Base-by-base conservation (phyloP, 2,329 filamentous ascomycete genomes). In the Fusarium udum region DNA sequence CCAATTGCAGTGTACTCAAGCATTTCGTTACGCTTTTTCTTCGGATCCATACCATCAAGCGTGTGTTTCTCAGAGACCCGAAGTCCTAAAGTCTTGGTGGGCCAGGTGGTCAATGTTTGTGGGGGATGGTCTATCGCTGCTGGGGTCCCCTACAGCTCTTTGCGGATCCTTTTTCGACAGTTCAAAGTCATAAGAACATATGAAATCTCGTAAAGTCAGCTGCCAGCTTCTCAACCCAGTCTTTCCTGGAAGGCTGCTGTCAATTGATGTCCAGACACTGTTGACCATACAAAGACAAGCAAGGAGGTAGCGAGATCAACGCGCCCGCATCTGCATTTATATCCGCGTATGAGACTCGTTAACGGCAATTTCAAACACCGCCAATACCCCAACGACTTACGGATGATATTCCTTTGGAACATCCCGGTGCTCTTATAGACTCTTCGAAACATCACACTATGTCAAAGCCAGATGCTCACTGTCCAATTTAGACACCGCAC, bases 1-100 rank as follows among this genome's bases (percentile, higher is more conserved):
- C 75, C 75, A 77, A 77, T 77, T 60, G 67, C 72, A 56, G 45
- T 57, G 39, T 59, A 40, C 61, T 61, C 56, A 28, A 68, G 34
- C 24, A 57, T 61, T 67, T 64, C 61, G 57, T 46, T 61, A 67
- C 63, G 71, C 55, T 62, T 59, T 60, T 48, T 57, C 61, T 65
- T 69, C 52, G 61, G 69, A 67, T 64, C 58, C 49, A 58, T 48
- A 58, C 55, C 34, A 66, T 55, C 52, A 48, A 64, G 63, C 48
- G 52, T 43, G 49, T 49, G 56, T 40, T 61, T 64, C 64, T 45
- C 51, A 61, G 67, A 55, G 24, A 40, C 51, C 36, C 26, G 12
- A 36, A 26, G n/a, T 32, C 36, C 20, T 37, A 65, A 45, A 61
- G 56, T 60, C 55, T 52, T 46, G 62, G 48, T 36, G 66, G 66